phyloP scores from a whole-genome alignment of 768 basidiomycete genomes.

The Termitomyces sp. region DNA sequence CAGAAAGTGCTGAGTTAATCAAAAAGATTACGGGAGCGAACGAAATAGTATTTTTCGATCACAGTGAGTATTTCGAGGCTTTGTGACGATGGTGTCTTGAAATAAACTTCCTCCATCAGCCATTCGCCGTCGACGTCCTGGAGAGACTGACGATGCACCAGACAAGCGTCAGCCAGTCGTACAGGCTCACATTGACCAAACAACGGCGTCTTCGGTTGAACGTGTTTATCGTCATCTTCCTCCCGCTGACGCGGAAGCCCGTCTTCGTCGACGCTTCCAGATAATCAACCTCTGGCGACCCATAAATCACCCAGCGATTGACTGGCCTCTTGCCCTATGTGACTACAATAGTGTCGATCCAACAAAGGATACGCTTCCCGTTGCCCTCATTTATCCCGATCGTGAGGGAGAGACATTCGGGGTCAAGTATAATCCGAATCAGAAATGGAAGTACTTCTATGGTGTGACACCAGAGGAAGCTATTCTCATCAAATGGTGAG shows the following conservation, averaged over 20 bases:
- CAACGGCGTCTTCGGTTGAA: slow-evolving; percentile 25
- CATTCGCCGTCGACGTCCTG: slow-evolving; percentile 32
- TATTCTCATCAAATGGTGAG: slow-evolving; percentile 51
- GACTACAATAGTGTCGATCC: slow-evolving; percentile 36
- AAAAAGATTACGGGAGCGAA: slow-evolving; percentile 60
- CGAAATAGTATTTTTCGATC: slow-evolving; percentile 56
- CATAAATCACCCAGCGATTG: slow-evolving; percentile 41
- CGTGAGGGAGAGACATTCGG: slow-evolving; percentile 48
- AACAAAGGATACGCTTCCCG: slow-evolving; percentile 37
- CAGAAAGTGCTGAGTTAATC: slow-evolving; percentile 54
- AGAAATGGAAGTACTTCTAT: slow-evolving; percentile 48
- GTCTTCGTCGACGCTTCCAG: slow-evolving; percentile 38
- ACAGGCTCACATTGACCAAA: slow-evolving; percentile 39
- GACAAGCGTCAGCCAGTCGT: slow-evolving; percentile 33
- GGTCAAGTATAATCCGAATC: slow-evolving; percentile 39
- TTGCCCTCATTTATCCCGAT: slow-evolving; percentile 44
- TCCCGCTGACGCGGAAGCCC: slow-evolving; percentile 26
- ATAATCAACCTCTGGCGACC: slow-evolving; percentile 60
- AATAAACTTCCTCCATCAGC: slow-evolving; percentile 19
- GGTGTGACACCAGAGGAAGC: slow-evolving; percentile 46
- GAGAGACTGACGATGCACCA: slow-evolving; percentile 21
- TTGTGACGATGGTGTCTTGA: neutral
- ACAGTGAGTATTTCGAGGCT: slow-evolving; percentile 38
- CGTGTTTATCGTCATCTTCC: slow-evolving; percentile 39
- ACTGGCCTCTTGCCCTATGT: slow-evolving; percentile 47